A percentile compares a stretch with the other conserved stretches of the same genome.
phyloP scores from a whole-genome alignment of 139 green algal species.

The Tetraselmis striata region DNA sequence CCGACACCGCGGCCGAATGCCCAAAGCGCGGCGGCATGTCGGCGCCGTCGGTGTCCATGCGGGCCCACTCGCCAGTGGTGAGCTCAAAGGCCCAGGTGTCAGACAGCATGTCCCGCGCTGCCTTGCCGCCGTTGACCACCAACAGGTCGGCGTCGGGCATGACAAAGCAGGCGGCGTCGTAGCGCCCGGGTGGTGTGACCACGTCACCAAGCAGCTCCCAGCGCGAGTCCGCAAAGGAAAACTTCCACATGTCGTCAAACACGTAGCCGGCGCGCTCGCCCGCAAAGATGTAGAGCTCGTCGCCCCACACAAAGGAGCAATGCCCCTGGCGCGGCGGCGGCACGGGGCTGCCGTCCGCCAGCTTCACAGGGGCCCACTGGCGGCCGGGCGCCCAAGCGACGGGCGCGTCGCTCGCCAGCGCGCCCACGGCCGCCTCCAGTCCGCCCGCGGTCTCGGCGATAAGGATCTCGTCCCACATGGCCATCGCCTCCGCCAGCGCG shows the following conservation, averaged over 20 bases:
- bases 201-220: constrained; percentile 4
- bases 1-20: constrained; percentile 6
- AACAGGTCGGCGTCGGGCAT: background rate
- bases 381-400: background rate
- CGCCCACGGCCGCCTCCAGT: background rate
- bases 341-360: background rate
- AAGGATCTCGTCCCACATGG: background rate
- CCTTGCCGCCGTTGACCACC: constrained; percentile 16
- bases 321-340: background rate
- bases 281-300: background rate
- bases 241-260: background rate
- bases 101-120: constrained; percentile 1
- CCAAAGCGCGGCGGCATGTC: constrained; percentile 6
- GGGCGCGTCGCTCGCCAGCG: background rate
- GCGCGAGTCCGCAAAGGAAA: constrained; percentile 3
- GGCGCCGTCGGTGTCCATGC: background rate
- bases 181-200: background rate
- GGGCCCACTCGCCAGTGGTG: constrained; percentile 10
- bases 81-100: constrained; percentile 18
- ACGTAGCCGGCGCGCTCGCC: background rate
- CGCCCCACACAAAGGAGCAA: background rate
- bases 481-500: background rate
- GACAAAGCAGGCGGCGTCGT: background rate
- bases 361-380: constrained; percentile 1
- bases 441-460: background rate